Base-by-base conservation (phyloP, 345 rosid species). In the Orychophragmus violaceus region DNA sequence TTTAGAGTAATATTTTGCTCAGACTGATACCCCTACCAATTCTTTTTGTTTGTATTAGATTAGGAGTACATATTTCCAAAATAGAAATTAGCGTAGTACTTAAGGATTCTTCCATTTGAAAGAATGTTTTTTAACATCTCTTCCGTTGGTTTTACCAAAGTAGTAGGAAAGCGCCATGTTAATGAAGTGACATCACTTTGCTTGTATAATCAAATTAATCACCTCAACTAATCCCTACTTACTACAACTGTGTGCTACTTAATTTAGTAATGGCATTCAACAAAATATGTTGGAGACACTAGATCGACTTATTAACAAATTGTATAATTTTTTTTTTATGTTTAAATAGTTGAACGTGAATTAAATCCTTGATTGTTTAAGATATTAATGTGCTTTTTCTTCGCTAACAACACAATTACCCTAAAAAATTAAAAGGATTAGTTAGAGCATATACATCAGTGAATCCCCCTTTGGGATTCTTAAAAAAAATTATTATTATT, bases 151-250 rank as follows among this genome's bases (percentile, higher is more conserved):
- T 41, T 16, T 45, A 33, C 54, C 39, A 68, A 36, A 49, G 8
- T 59, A 54, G 16, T 41, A 52, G 56, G 62, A 62, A 53, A 45
- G 29, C 33, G 55, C 55, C 56, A 53, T 63, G 62, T 62, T 24
- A 55, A 45, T 17, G 28, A 45, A 54, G 27, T 71, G 48, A 45
- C 56, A 66, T 63, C 36, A 65, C 14, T 30, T 66, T 66, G n/a
- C 53, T 19, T 58, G 5, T 37, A 14, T 58, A 37, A 72, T 39
- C 66, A 65, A 72, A 39, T 50, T 58, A 18, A 65, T 55, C 32
- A 59, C 41, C 55, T 59, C 66, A 66, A 64, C 66, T 66, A 64
- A 72, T 37, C 66, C 54, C 41, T 49, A 65, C 77, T 66, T 55
- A 64, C 70, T 64, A 45, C 39, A 70, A 53, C 56, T 45, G 33